Percentiles rank a stretch among this genome's conserved stretches.
Conservation (phyloP, 805 yeast genomes). For the Saturnispora ahearnii region DNA sequence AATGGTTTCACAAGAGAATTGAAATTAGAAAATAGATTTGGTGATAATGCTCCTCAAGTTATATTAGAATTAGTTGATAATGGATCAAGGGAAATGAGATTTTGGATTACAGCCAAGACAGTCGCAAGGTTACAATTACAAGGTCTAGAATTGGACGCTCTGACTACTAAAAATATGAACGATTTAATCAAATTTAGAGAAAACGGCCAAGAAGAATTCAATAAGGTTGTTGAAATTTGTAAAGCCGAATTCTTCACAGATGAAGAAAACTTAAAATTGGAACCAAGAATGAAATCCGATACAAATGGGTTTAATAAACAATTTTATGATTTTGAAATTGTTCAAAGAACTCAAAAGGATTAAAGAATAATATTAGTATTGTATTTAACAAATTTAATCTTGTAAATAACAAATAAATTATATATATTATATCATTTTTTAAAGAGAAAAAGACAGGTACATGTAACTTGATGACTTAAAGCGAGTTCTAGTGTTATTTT, state of each 20-base stretch:
- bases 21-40: constrained; percentile 74
- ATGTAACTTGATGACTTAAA: too few relatives aligned
- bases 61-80: constrained; percentile 76
- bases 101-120: constrained; percentile 70
- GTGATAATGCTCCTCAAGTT: constrained; percentile 87
- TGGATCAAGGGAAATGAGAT: constrained; percentile 49
- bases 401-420: neutral
- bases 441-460: too few relatives aligned
- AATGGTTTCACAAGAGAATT: constrained; percentile 86
- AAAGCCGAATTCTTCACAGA: constrained; percentile 36
- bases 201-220: constrained; percentile 47
- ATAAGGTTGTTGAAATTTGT: constrained; percentile 52
- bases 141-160: constrained; percentile 39
- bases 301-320: constrained; percentile 26
- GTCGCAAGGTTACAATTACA: constrained; percentile 75
- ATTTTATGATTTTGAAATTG: constrained; percentile 23
- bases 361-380: neutral
- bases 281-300: constrained; percentile 25
- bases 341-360: constrained; percentile 23
- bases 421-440: neutral
- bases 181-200: constrained; percentile 38
- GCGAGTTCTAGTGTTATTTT: too few relatives aligned
- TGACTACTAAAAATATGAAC: constrained; percentile 49
- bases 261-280: constrained; percentile 11
- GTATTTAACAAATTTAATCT: neutral